Evolutionary conservation across 2,329 filamentous ascomycete species (phyloP), one percentile per base, ranked within the genome.

Genomic region (Biscogniauxia sp.): DNA sequence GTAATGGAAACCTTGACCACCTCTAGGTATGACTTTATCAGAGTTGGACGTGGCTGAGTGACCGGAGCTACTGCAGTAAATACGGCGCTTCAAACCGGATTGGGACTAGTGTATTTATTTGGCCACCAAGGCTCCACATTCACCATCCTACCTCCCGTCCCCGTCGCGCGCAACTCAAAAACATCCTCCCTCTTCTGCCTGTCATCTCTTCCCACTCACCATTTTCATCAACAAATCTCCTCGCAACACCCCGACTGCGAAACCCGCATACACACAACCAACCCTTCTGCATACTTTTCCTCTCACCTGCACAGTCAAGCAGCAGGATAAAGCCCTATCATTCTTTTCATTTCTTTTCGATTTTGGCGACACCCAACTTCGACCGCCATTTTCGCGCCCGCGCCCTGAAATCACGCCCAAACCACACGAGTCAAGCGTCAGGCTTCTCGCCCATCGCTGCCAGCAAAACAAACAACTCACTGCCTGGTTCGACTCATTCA

Each of bases 341-440:
- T 62, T 66, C 45, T 62, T 61, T 66, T 65, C 65, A 45, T 45
- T 65, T 62, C 65, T 61, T 57, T 61, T 60, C 56, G 28, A 32
- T 32, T 7, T 58, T 67, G 72, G 66, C 66, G 70, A 70, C 72
- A 75, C 66, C 72, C 71, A 74, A 73, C 72, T 72, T 75, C 69
- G 69, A 61, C 61, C 64, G 70, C 70, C 72, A 65, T 61, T 49
- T 62, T 55, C 63, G 53, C 52, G 50, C 59, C 51, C 26, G 26
- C 5, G 28, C 28, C 28, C 54, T 57, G 17, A 28, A 23, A 53
- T 59, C 56, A 50, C 52, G 58, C 52, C 51, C 66, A 28, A 61
- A 53, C 52, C 58, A 60, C 52, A 55, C 55, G 41, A 20, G 61
- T 59, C 59, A 54, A 28, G 53, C 26, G 53, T 54, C 53, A 41